Evolutionary conservation across 345 rosid species (phyloP), one percentile per base, ranked within the genome.

Genomic region (Mercurialis annua): DNA sequence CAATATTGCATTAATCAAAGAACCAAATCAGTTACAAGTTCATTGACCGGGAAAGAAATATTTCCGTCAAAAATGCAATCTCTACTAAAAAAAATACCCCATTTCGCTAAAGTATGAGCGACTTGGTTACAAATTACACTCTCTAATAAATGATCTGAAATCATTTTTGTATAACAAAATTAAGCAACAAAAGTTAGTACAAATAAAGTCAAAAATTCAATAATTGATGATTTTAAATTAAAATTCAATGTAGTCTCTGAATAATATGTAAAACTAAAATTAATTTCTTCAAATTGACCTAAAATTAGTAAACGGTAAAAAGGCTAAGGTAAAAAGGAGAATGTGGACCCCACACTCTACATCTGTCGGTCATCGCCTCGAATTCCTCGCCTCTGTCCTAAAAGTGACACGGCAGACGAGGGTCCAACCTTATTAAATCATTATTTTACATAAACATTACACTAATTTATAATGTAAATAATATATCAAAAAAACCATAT

Each of bases 351-450:
- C 80, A 62, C 74, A 60, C 63, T 30, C 69, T 68, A 66, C 66
- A 49, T 73, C 78, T 77, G 82, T 81, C 84, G 88, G 82, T 84
- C 84, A 75, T 77, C 69, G 73, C 82, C 81, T 84, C 81, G 85
- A 77, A 77, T 66, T 79, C 73, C 59, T 81, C 81, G 69, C 73
- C 79, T 30, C 54, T 71, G 75, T 59, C 76, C 33, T 66, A 77
- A 68, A 79, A 74, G 74, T 62, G 81, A 81, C 87, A 79, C 85
- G 83, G 73, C 79, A 75, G 78, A 74, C 85, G 85, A 83, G 83
- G 83, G 78, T 50, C 65, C 63, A 65, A 55, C 68, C 67, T 63
- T n/a, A n/a, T n/a, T n/a, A n/a, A n/a, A n/a, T n/a, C n/a, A n/a
- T n/a, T n/a, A n/a, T n/a, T n/a, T n/a, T 43, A 58, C 76, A 65